phyloP scores from a whole-genome alignment of 2,329 filamentous ascomycete genomes.

The Claviceps lovelessii region DNA sequence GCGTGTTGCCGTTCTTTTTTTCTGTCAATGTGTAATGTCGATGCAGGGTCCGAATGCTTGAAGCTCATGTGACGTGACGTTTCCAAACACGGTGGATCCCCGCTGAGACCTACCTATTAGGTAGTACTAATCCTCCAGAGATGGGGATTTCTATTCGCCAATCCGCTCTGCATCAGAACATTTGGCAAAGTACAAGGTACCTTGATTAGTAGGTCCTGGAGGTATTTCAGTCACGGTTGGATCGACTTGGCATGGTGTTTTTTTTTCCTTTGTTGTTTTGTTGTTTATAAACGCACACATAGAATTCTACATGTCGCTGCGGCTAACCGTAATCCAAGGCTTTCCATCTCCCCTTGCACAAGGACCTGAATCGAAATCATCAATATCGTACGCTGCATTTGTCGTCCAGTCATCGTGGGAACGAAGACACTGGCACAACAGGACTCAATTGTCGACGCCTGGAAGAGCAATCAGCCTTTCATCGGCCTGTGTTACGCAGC shows the following conservation, averaged over 20 bases:
- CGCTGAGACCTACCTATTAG: background rate
- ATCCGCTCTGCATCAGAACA: too few relatives aligned
- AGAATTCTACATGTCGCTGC: constrained; percentile 1
- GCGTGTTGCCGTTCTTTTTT: background rate
- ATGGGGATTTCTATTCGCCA: too few relatives aligned
- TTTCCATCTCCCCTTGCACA: background rate
- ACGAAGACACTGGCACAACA: background rate
- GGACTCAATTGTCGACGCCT: background rate
- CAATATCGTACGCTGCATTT: background rate
- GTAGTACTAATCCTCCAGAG: background rate
- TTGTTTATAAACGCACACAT: too few relatives aligned
- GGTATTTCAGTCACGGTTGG: too few relatives aligned
- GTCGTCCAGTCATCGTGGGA: background rate
- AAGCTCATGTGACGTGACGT: background rate
- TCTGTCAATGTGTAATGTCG: background rate
- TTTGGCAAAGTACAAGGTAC: too few relatives aligned
- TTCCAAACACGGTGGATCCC: background rate
- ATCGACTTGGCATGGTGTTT: too few relatives aligned
- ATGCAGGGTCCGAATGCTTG: background rate
- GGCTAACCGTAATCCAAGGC: background rate
- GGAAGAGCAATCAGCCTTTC: background rate
- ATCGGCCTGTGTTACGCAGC: background rate
- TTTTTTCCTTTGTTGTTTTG: too few relatives aligned
- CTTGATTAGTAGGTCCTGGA: too few relatives aligned
- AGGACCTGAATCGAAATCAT: too few relatives aligned